Percentiles rank a stretch among this genome's conserved stretches.
Evolutionary conservation across 2,329 filamentous ascomycete species (phyloP).

Genomic region (Pseudogymnoascus sp.): DNA sequence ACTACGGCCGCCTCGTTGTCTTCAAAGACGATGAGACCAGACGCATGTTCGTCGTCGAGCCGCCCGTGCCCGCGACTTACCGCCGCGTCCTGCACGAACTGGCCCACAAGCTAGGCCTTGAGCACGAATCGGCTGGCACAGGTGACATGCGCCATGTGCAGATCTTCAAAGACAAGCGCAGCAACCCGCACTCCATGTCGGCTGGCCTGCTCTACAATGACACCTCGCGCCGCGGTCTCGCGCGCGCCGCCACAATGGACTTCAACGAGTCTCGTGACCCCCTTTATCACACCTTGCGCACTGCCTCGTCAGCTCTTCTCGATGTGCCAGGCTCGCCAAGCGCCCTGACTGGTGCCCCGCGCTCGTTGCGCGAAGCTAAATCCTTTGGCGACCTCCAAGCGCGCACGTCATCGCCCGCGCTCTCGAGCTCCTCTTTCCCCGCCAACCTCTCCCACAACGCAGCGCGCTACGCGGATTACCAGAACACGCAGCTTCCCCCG

Average conservation of each 20-base stretch:
- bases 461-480: slow-evolving; percentile 50
- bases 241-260: slow-evolving; percentile 93
- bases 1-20: slow-evolving; percentile 80
- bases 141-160: slow-evolving; percentile 85
- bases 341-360: slow-evolving; percentile 49
- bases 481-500: slow-evolving; percentile 69
- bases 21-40: slow-evolving; percentile 74
- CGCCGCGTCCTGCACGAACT: slow-evolving; percentile 88
- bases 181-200: slow-evolving; percentile 25
- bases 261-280: slow-evolving; percentile 77
- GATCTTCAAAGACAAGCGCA: slow-evolving; percentile 59
- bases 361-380: slow-evolving; percentile 85
- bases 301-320: slow-evolving; percentile 73
- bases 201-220: slow-evolving; percentile 51
- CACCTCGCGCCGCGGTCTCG: slow-evolving; percentile 73
- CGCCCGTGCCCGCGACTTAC: slow-evolving; percentile 70
- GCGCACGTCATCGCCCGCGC: slow-evolving; percentile 87
- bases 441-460: slow-evolving; percentile 56
- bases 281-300: slow-evolving; percentile 64
- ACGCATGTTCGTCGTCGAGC: slow-evolving; percentile 76
- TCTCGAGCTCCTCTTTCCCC: slow-evolving; percentile 81
- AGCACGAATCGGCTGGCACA: slow-evolving; percentile 81
- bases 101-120: slow-evolving; percentile 87
- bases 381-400: slow-evolving; percentile 93
- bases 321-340: slow-evolving; percentile 77